phyloP scores from a whole-genome alignment of 1,284 basidiomycete genomes.

The Ustilago sp. region DNA sequence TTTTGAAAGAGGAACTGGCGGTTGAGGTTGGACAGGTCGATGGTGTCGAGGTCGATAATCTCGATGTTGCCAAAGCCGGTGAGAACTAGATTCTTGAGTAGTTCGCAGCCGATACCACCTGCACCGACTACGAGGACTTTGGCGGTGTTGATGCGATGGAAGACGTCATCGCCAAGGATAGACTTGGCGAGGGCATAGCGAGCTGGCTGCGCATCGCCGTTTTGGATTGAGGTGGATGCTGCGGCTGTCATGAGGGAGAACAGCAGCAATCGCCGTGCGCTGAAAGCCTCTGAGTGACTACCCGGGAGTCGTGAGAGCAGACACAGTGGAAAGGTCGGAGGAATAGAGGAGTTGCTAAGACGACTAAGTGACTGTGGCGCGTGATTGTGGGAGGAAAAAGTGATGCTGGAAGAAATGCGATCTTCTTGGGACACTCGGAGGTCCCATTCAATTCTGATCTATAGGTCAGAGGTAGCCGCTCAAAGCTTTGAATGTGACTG shows the following conservation, averaged over 20 bases:
- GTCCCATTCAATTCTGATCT: slow-evolving; percentile 13
- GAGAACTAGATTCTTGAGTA: slow-evolving; percentile 94
- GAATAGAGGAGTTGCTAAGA: neutral
- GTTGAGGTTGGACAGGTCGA: slow-evolving; percentile 97
- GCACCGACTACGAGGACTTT: slow-evolving; percentile 88
- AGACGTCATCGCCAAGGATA: slow-evolving; percentile 36
- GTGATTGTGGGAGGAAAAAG: neutral
- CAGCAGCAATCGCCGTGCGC: neutral
- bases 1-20: slow-evolving; percentile 97
- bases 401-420: slow-evolving; percentile 9
- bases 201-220: slow-evolving; percentile 21
- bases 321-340: slow-evolving; percentile 1
- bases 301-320: neutral
- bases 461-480: neutral
- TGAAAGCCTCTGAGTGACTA: neutral
- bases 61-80: slow-evolving; percentile 93
- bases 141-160: slow-evolving; percentile 36
- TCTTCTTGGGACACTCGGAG: neutral
- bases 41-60: slow-evolving; percentile 93
- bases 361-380: slow-evolving; percentile 4
- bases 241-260: slow-evolving; percentile 11
- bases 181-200: slow-evolving; percentile 38
- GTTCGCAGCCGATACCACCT: slow-evolving; percentile 96
- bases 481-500: slow-evolving; percentile 7
- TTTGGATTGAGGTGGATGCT: slow-evolving; percentile 22